Conservation (phyloP, 257 asterid species). For the Solanum rostratum region DNA sequence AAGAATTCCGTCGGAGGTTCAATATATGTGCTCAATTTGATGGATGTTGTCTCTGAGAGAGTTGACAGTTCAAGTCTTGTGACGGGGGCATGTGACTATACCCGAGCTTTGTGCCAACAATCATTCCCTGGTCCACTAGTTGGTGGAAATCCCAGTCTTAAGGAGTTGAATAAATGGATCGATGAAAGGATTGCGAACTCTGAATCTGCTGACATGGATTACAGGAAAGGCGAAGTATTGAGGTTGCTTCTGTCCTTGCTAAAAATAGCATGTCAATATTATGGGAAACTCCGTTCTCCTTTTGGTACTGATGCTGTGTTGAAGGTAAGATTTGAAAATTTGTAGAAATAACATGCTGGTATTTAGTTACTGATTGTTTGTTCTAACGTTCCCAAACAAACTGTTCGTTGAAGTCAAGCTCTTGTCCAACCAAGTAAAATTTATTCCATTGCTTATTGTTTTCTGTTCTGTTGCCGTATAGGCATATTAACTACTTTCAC, state of each 20-base stretch:
- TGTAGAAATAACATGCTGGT: neutral
- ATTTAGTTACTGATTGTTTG: neutral
- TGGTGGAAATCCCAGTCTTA: conserved; percentile 65
- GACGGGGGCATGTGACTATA: conserved; percentile 34
- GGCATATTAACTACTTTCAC: neutral
- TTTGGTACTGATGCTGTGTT: conserved; percentile 55
- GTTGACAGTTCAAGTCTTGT: conserved; percentile 33
- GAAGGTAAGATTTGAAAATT: conserved; percentile 34
- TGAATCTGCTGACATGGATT: conserved; percentile 33
- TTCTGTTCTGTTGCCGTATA: neutral
- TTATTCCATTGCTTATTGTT: neutral
- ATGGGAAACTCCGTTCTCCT: conserved; percentile 90
- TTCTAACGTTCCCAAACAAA: neutral
- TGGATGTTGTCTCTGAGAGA: conserved; percentile 48
- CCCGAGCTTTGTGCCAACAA: conserved; percentile 56
- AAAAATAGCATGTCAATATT: conserved; percentile 70
- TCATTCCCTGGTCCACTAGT: conserved; percentile 85
- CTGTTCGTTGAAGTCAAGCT: neutral
- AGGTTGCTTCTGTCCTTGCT: conserved; percentile 70
- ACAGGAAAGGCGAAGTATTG: conserved; percentile 52
- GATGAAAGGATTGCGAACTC: conserved; percentile 65
- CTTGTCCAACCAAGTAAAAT: neutral
- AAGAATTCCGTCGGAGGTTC: conserved; percentile 59
- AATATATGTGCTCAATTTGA: conserved; percentile 60
- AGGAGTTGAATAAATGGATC: conserved; percentile 86